A percentile compares a stretch with the other conserved stretches of the same genome.
phyloP scores from a whole-genome alignment of 2,329 filamentous ascomycete genomes.

The Emericellopsis atlantica region DNA sequence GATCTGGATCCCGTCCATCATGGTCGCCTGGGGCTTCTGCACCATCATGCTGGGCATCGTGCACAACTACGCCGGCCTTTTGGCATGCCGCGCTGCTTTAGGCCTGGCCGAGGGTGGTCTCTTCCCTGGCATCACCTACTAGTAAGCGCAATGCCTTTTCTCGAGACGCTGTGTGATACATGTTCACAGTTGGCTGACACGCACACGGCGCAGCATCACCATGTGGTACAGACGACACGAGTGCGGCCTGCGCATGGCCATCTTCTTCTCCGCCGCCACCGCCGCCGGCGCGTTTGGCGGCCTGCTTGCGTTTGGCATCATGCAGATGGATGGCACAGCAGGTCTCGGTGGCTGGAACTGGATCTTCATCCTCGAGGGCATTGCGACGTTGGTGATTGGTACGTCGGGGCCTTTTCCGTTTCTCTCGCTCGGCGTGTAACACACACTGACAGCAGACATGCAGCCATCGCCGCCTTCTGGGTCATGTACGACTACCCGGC shows the following conservation, averaged over 20 bases:
- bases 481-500: slow-evolving; percentile 47
- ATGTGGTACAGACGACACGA: slow-evolving; percentile 49
- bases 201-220: slow-evolving; percentile 25
- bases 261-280: slow-evolving; percentile 45
- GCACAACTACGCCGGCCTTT: slow-evolving; percentile 32
- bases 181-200: neutral
- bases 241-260: slow-evolving; percentile 46
- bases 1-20: slow-evolving; percentile 37
- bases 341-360: slow-evolving; percentile 55
- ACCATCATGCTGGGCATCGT: slow-evolving; percentile 39
- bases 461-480: slow-evolving; percentile 33
- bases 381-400: slow-evolving; percentile 31
- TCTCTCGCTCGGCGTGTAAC: neutral
- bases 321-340: slow-evolving; percentile 40
- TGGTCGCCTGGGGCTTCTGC: slow-evolving; percentile 36
- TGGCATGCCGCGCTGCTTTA: slow-evolving; percentile 31
- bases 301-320: slow-evolving; percentile 45
- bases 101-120: slow-evolving; percentile 42
- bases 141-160: slow-evolving; percentile 12
- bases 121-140: slow-evolving; percentile 50
- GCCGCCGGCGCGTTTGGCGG: slow-evolving; percentile 51
- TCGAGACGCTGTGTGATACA: neutral
- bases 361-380: slow-evolving; percentile 65
- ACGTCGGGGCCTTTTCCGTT: slow-evolving; percentile 3
- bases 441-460: slow-evolving; percentile 7